phyloP scores from a whole-genome alignment of 352 stramenopile species.

The Ophiocytium majus region DNA sequence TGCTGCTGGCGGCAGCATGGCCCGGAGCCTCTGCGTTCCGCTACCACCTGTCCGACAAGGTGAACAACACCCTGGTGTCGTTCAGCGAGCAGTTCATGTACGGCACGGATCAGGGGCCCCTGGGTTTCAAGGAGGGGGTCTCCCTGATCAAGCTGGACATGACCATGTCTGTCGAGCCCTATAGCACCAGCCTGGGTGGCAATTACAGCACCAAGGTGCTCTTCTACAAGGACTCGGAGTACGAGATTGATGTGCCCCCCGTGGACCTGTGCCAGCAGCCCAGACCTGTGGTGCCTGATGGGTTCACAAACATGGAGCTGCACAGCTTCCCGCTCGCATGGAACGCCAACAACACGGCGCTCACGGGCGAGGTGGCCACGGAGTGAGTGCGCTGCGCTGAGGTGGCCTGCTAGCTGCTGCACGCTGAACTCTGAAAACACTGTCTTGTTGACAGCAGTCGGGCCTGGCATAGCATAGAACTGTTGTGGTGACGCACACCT shows the following conservation, averaged over 20 bases:
- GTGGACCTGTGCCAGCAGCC: constrained; percentile 16
- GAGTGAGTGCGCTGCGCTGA: no score
- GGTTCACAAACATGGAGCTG: background rate
- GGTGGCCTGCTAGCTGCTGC: no score
- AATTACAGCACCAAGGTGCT: background rate
- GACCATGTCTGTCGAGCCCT: background rate
- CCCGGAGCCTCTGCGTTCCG: no score
- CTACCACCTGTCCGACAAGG: background rate
- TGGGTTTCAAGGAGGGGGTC: background rate
- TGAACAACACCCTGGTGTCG: background rate
- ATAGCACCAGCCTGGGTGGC: background rate
- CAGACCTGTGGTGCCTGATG: background rate
- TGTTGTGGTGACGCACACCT: no score
- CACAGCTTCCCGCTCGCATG: background rate
- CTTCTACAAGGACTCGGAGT: constrained; percentile 4
- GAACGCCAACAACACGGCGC: background rate
- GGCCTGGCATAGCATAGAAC: no score
- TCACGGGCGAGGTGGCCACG: background rate
- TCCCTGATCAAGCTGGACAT: background rate
- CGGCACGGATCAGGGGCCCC: background rate
- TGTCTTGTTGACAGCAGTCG: no score
- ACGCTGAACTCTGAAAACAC: no score
- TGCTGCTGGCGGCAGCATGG: no score
- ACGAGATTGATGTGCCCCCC: background rate
- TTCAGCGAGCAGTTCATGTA: constrained; percentile 26